Evolutionary conservation across 306 rosid species (phyloP).

Genomic region (Rosa chinensis): DNA sequence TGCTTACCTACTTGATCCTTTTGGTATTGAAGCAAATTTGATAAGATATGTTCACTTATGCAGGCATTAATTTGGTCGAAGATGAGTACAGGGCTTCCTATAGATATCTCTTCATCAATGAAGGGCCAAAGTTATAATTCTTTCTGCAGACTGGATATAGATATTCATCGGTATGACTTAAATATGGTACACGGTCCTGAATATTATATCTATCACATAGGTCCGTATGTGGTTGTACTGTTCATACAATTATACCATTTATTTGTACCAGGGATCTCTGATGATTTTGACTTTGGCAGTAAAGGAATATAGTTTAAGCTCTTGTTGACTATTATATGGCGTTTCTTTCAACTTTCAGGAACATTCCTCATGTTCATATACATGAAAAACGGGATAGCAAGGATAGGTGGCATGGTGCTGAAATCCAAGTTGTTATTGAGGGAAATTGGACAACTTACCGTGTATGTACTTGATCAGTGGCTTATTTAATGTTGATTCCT

Average conservation of each 20-base stretch:
- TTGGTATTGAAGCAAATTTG: conserved; percentile 6
- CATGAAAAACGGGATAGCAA: conserved; percentile 75
- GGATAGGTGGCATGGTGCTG: conserved; percentile 87
- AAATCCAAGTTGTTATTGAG: conserved; percentile 96
- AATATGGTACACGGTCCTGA: not conserved
- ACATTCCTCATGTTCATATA: conserved; percentile 83
- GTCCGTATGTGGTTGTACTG: not conserved
- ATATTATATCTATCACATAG: not conserved
- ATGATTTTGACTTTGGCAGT: not conserved
- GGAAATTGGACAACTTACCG: conserved; percentile 99
- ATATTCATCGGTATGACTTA: conserved; percentile 74
- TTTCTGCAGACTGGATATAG: conserved; percentile 93
- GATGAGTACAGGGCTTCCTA: conserved; percentile 98
- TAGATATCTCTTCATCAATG: conserved; percentile 90
- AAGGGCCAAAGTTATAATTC: conserved; percentile 63
- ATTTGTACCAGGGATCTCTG: not conserved
- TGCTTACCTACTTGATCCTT: conserved; percentile 14
- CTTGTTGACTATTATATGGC: conserved; percentile 28
- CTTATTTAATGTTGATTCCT: conserved; percentile 15
- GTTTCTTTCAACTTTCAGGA: conserved; percentile 51
- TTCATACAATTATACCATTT: not conserved
- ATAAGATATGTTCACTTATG: conserved; percentile 18
- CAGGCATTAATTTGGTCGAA: conserved; percentile 99
- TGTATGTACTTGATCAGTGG: conserved; percentile 38
- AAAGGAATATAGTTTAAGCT: not conserved